Evolutionary conservation across 2,329 filamentous ascomycete genomes (phyloP), one percentile per base, ranked within the genome.

Genomic region (Immersiporthe knoxdaviesiana): DNA sequence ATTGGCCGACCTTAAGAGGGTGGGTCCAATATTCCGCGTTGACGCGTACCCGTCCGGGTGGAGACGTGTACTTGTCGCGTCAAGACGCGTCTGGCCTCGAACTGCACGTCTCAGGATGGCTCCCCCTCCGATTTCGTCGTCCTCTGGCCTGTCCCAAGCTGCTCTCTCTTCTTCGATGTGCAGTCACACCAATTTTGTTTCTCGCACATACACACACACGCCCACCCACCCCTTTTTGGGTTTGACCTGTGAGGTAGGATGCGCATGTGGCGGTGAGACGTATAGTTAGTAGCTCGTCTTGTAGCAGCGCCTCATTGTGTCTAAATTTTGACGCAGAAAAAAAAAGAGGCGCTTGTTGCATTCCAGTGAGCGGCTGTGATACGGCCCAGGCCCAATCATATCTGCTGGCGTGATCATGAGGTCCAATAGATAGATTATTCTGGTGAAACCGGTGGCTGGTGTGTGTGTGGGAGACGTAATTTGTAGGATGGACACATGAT

Each of bases 401-500:
- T 50, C 37, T 37, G 56, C 32, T 3, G 56, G 30, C 56, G 56
- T 37, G 56, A 21, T 21, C 56, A 59, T 59, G 32, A 37, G 56
- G 56, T n/a, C 21, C 27, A 56, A 18, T 21, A 63, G 37, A 44
- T 50, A 21, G 39, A 24, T 47, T 21, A 8, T 47, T 41, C 39
- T 35, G 41, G 61, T 63, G 39, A 62, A 60, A 44, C 18, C 39
- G 41, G 61, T 63, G 61, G 61, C 61, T 63, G 61, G 61, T 59
- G 56, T 59, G 21, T 47, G 56, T 35, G 32, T 60, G 30, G 14
- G 32, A 60, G 30, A 24, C 21, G 16, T 39, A 41, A 18, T 4
- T 37, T 11, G n/a, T 16, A 44, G 39, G 24, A 62, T 63, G 61
- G 12, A 11, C 39, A 47, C 61, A 63, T 41, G 59, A 63, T 50